phyloP scores from a whole-genome alignment of 495 filamentous ascomycete genomes.

The Xylaria telfairii region DNA sequence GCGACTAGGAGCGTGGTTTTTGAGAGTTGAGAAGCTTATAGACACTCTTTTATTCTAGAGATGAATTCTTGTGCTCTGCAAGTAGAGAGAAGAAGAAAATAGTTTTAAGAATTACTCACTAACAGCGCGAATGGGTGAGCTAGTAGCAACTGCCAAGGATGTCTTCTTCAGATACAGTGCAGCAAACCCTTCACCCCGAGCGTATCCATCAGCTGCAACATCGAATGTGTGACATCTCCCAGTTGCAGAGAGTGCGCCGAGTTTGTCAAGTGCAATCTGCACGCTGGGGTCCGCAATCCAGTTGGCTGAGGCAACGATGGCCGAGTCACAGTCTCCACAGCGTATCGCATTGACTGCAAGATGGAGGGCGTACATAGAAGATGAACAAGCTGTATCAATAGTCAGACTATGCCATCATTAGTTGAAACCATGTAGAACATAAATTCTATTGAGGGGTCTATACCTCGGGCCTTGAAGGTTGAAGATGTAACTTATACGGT shows the following conservation, averaged over 20 bases:
- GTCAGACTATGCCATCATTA: conserved; percentile 45
- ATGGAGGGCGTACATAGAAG: conserved; percentile 60
- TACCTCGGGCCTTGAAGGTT: conserved; percentile 58
- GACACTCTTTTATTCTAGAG: too few species aligned
- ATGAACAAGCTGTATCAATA: conserved; percentile 66
- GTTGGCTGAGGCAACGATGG: conserved; percentile 55
- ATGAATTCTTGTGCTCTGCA: too few species aligned
- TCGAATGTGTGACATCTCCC: conserved; percentile 54
- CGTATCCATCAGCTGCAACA: conserved; percentile 66
- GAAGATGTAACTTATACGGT: conserved; percentile 65
- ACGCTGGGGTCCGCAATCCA: conserved; percentile 46
- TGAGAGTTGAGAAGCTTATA: too few species aligned
- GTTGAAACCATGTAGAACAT: not conserved
- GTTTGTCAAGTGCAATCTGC: conserved; percentile 35
- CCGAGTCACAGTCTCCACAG: conserved; percentile 53
- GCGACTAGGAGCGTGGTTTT: too few species aligned
- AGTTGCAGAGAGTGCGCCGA: conserved; percentile 31
- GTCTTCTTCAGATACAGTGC: conserved; percentile 63
- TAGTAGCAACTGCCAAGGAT: conserved; percentile 60
- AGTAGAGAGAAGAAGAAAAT: too few species aligned
- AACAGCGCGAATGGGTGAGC: conserved; percentile 50
- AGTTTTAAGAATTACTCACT: too few species aligned
- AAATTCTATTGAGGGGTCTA: not conserved
- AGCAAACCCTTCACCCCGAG: conserved; percentile 61
- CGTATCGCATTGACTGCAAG: conserved; percentile 56